Evolutionary conservation across 2,329 filamentous ascomycete species (phyloP).

Genomic region (Conoideocrella luteorostrata): DNA sequence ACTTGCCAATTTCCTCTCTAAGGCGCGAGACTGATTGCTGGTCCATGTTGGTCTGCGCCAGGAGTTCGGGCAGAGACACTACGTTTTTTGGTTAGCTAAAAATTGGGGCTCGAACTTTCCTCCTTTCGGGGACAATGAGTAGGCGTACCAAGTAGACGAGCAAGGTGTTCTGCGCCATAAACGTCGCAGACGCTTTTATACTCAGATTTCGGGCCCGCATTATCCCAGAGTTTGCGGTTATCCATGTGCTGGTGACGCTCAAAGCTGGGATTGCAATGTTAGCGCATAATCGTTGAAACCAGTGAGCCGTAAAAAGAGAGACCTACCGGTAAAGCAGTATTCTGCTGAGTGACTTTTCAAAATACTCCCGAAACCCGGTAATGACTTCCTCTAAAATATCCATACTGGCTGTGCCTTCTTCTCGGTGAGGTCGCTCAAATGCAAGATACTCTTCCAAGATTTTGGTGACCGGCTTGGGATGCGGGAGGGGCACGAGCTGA

Average conservation of each 20-base stretch:
- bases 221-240: slow-evolving; percentile 63
- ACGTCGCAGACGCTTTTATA: slow-evolving; percentile 71
- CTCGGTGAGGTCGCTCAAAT: slow-evolving; percentile 61
- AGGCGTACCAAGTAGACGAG: slow-evolving; percentile 74
- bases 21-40: slow-evolving; percentile 81
- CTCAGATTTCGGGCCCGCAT: slow-evolving; percentile 54
- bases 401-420: slow-evolving; percentile 60
- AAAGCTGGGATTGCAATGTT: slow-evolving; percentile 49
- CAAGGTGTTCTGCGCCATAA: slow-evolving; percentile 89
- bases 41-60: slow-evolving; percentile 98
- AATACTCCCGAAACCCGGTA: slow-evolving; percentile 83
- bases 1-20: slow-evolving; percentile 79
- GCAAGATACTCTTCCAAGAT: slow-evolving; percentile 77
- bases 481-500: slow-evolving; percentile 79
- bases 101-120: not conserved
- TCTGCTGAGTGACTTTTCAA: slow-evolving; percentile 81
- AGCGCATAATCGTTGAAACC: not conserved
- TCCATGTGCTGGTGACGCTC: slow-evolving; percentile 85
- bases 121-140: not conserved
- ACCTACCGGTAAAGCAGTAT: slow-evolving; percentile 74
- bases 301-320: not conserved
- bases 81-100: not conserved
- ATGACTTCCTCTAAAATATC: slow-evolving; percentile 89
- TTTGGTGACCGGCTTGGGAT: slow-evolving; percentile 63
- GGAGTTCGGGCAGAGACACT: slow-evolving; percentile 88